Evolutionary conservation across 805 yeast species (phyloP), one percentile per base, ranked within the genome.

Genomic region (Ogataea neopini): DNA sequence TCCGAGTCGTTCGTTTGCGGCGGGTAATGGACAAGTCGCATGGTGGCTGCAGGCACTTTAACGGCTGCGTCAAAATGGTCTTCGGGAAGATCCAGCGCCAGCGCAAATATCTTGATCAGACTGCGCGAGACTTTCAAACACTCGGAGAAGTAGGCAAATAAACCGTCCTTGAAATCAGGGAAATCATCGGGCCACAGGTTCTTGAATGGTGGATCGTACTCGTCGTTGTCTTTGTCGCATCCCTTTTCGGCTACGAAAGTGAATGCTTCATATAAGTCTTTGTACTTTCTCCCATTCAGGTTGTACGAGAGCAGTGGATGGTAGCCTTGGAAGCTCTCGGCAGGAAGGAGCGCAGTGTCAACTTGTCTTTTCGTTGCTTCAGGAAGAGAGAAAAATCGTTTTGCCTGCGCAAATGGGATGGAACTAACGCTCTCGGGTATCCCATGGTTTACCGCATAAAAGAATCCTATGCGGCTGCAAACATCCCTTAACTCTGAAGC

Each of bases 11-110:
- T 53, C 10, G 47, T 51, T 39, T 65, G 69, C 6, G 51, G 53
- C 4, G 67, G 68, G 35, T 66, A 66, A 39, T 62, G 68, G 4
- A 62, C 47, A n/a, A 63, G 48, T 39, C 70, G 52, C 33, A 55
- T 51, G 2, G 56, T 57, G 3, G 66, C 64, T 13, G 60, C 52
- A n/a, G 67, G 67, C 7, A 48, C 49, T 18, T 52, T 52, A 14
- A 61, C 52, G 9, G 55, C 56, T 9, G 52, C 54, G 20, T 58
- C 56, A 44, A 63, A 63, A 37, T 49, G 61, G 40, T 54, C 47
- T 40, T 58, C 61, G 5, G 47, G 45, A 14, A 63, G 43, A 9
- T 53, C 65, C 25, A 63, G 53, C 8, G 62, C 59, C 22, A 62
- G 43, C 4, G 67, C 62, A 6, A 62, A 14, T 1, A 61, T 38